Percentiles rank a stretch among this genome's conserved stretches.
phyloP scores from a whole-genome alignment of 2,329 filamentous ascomycete genomes.

The Phoma herbarum region DNA sequence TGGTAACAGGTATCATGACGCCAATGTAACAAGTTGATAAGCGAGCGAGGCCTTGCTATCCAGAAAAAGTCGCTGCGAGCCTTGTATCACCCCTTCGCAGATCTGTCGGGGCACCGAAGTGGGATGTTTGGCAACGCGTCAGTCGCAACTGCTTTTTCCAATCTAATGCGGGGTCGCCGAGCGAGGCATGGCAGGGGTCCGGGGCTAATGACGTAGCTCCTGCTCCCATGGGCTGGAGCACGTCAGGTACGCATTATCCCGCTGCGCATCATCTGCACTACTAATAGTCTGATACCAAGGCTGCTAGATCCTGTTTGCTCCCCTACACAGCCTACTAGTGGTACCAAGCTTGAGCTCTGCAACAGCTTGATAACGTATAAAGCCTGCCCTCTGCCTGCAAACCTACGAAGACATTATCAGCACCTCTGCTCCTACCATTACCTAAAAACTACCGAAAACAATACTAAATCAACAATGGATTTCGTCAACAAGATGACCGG shows the following conservation, averaged over 20 bases:
- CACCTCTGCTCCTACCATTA: conserved; percentile 10
- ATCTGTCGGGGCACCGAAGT: conserved; percentile 11
- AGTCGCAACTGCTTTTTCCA: conserved; percentile 19
- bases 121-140: conserved; percentile 16
- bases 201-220: conserved; percentile 15
- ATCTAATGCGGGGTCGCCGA: conserved; percentile 19
- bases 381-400: conserved; percentile 5
- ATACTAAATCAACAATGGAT: conserved; percentile 52
- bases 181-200: conserved; percentile 11
- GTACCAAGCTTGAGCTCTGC: conserved; percentile 17
- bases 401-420: conserved; percentile 4
- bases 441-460: conserved; percentile 10
- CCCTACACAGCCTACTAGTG: conserved; percentile 14
- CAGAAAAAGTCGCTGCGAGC: neutral
- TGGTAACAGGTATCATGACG: conserved; percentile 79
- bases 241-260: conserved; percentile 20
- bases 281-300: conserved; percentile 10
- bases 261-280: conserved; percentile 20
- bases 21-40: conserved; percentile 1
- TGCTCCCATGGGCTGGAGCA: neutral
- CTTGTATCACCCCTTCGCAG: conserved; percentile 13
- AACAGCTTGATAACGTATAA: conserved; percentile 16
- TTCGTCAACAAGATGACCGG: conserved; percentile 59
- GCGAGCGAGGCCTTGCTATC: neutral
- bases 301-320: conserved; percentile 21